Evolutionary conservation across 176 grass and related monocot species (phyloP).

Genomic region (Typha latifolia): DNA sequence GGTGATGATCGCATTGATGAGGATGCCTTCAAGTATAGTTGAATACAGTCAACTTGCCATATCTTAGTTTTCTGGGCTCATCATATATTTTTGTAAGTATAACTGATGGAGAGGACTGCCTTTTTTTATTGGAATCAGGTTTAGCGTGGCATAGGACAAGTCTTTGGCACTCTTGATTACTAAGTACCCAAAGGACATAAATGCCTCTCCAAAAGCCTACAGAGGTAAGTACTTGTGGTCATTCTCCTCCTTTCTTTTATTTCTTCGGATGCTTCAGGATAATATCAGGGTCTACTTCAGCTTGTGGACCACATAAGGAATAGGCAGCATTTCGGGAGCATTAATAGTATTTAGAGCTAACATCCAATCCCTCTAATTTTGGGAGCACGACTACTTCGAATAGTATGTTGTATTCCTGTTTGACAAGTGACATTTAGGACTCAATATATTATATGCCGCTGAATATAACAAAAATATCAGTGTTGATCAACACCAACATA

Average conservation of each 20-base stretch:
- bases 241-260: background rate
- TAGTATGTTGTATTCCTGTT: too few relatives aligned
- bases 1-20: conserved; percentile 94
- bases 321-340: too few relatives aligned
- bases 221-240: conserved; percentile 37
- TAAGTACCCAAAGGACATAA: conserved; percentile 73
- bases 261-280: background rate
- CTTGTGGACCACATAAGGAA: conserved; percentile 1
- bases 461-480: too few relatives aligned
- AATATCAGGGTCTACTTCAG: conserved; percentile 3
- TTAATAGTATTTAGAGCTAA: too few relatives aligned
- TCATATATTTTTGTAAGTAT: background rate
- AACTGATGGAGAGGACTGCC: background rate
- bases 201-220: conserved; percentile 68
- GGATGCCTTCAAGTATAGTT: conserved; percentile 81
- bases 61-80: too few relatives aligned
- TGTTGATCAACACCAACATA: too few relatives aligned
- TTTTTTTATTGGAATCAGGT: conserved; percentile 24
- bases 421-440: too few relatives aligned
- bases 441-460: too few relatives aligned
- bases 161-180: conserved; percentile 72
- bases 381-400: too few relatives aligned
- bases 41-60: background rate
- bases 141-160: conserved; percentile 46
- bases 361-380: too few relatives aligned